These are phyloP conservation scores for Phaeosphaeriaceae sp. DNA, from an alignment of 2,329 filamentous ascomycete species.

Conservation along the genomic window DNA sequence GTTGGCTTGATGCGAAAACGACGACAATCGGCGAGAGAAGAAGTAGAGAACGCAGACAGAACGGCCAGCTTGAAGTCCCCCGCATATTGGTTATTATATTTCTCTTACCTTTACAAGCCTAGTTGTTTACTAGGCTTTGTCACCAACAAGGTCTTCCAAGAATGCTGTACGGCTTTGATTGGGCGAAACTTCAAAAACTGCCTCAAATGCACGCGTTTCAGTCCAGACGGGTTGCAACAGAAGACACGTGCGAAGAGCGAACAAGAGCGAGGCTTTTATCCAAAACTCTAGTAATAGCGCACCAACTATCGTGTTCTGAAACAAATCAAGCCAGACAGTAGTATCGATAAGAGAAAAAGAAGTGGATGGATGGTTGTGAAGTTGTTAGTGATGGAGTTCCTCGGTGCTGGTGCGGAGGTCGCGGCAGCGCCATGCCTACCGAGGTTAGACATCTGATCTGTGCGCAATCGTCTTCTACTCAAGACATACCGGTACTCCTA, in stretches of 20 bases:
- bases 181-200: conserved; percentile 30
- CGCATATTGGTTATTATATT: conserved; percentile 30
- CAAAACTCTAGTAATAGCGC: no score
- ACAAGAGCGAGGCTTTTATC: no score
- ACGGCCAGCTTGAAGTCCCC: conserved; percentile 18
- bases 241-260: no score
- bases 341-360: no score
- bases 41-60: conserved; percentile 15
- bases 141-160: conserved; percentile 42
- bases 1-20: conserved; percentile 36
- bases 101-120: conserved; percentile 18
- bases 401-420: no score
- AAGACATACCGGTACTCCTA: not conserved
- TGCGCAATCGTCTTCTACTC: not conserved
- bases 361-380: no score
- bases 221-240: not conserved
- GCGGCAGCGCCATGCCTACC: no score
- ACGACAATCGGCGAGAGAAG: conserved; percentile 16
- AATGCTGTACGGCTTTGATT: conserved; percentile 15
- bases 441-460: not conserved
- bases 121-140: conserved; percentile 19
- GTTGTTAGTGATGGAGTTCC: no score
- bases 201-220: conserved; percentile 33
- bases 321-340: no score
- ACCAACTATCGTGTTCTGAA: no score